Evolutionary conservation across 2,329 filamentous ascomycete genomes (phyloP), one percentile per base, ranked within the genome.

Genomic region (Uncinocarpus reesii): DNA sequence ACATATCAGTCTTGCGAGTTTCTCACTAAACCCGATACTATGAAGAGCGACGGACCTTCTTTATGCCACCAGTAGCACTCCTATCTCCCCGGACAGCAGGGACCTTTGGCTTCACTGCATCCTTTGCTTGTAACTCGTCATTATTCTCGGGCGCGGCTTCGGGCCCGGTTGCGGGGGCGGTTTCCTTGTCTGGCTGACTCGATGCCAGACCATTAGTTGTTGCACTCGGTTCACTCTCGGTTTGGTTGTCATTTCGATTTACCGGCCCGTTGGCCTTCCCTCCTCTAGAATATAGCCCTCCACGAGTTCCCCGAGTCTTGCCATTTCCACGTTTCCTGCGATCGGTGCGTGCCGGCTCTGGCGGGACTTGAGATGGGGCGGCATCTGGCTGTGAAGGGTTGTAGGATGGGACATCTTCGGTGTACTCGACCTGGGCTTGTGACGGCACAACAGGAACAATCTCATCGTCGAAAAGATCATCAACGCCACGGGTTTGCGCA

Each of bases 1-100:
- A 26, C 13, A 20, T 15, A 41, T 31, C 29, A 47, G 47, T 40
- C 38, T 20, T 21, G 26, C 16, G 13, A 15, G 36, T 8, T 4
- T 5, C 6, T 3, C 26, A n/a, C 10, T 21, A n/a, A 3, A 3
- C 13, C 5, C 4, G 13, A 24, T 3, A 13, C 10, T 2, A n/a
- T 21, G 29, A 2, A 23, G 4, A 31, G 23, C 41, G 10, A 34
- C 6, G 3, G 11, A 70, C 69, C 64, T 70, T 71, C 42, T 69
- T 69, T 1, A 74, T 53, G 1, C 74, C 74, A 6, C 76, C 76
- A 0, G 76, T 78, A 8, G 67, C 67, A 53, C 71, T 74, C 38
- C 76, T 67, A 55, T 78, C 75, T 15, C 75, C 75, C 7, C 74
- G 67, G 7, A 78, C 75, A 32, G 75, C 72, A 5, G 67, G 67